Base-by-base conservation (phyloP, 805 yeast genomes). In the Suhomyces kilbournensis region DNA sequence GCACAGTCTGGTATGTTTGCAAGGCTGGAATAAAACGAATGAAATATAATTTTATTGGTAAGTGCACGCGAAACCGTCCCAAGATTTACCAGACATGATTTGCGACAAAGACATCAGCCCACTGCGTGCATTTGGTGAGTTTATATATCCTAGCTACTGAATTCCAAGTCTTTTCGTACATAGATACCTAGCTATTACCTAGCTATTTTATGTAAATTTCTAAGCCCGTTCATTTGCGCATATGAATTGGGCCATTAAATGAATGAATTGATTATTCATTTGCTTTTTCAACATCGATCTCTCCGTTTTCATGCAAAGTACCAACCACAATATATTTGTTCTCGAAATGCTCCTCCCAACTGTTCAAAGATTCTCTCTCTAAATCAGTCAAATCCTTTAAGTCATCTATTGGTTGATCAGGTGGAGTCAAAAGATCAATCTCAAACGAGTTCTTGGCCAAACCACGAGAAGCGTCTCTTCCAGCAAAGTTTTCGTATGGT, bases 401-500 rank as follows among this genome's bases (percentile, higher is more conserved):
- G 5, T 73, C 72, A 63, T 94, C 99, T 53, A 94, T 80, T 4
- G 96, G 96, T 63, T 86, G 76, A 56, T 85, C 89, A 64, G 89
- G 74, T 8, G 85, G 80, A 38, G 84, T 86, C 25, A 94, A 66
- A 77, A 77, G 50, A 75, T 70, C 80, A 20, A 75, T 58, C 48
- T 91, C 97, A 70, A 92, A 93, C 15, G 96, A 88, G 69, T 91
- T 92, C 61, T 81, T 74, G 0, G 97, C 97, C 51, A 93, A 78
- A 0, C 97, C 98, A 58, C 98, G 77, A 0, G 96, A 86, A 3
- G 97, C 97, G 71, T 93, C 98, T 59, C 89, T 86, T 1, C 98
- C 98, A 0, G 97, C 97, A 76, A 93, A 93, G 64, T 88, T 90
- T 43, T 88, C 84, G 70, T 93, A 93, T 0, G 97, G 96, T 0